phyloP scores from a whole-genome alignment of 139 green algal genomes.

The Chlamydomonas sp. region DNA sequence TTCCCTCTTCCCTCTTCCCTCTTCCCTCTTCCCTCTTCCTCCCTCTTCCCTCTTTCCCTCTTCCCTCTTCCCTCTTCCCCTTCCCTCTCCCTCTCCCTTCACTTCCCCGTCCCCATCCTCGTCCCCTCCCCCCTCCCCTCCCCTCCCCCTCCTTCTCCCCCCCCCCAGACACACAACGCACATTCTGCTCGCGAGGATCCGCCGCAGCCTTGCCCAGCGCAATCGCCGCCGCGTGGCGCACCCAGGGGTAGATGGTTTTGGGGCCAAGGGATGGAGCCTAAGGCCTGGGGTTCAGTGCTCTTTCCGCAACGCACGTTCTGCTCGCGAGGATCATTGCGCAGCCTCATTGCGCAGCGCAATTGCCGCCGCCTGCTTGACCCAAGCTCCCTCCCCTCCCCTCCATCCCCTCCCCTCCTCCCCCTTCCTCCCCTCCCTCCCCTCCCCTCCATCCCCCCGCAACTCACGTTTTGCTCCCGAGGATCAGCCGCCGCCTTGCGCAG shows the following conservation, averaged over 20 bases:
- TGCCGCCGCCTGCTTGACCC: slow-evolving; percentile 15
- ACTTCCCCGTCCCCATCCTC: too few species aligned
- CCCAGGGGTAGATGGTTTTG: too few species aligned
- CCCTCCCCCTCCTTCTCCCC: too few species aligned
- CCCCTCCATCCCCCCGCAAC: background rate
- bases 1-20: too few species aligned
- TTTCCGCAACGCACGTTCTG: slow-evolving; percentile 7
- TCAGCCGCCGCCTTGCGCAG: background rate
- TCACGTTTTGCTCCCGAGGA: background rate
- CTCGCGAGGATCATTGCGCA: background rate
- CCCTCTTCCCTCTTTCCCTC: too few species aligned
- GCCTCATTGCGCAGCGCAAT: slow-evolving; percentile 1
- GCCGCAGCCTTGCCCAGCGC: background rate
- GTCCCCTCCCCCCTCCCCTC: too few species aligned
- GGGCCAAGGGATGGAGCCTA: too few species aligned
- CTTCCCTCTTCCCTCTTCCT: too few species aligned
- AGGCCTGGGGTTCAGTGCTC: slow-evolving; percentile 44
- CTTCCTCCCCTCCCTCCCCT: too few species aligned
- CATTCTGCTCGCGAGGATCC: background rate
- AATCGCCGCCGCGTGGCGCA: background rate
- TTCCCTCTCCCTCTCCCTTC: too few species aligned
- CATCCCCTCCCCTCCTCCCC: too few species aligned
- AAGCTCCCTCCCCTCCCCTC: slow-evolving; percentile 13
- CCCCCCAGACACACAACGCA: background rate
- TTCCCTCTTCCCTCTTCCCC: too few species aligned